Percentiles rank a stretch among this genome's conserved stretches.
Evolutionary conservation across 345 rosid genomes (phyloP).

Genomic region (Hevea brasiliensis): DNA sequence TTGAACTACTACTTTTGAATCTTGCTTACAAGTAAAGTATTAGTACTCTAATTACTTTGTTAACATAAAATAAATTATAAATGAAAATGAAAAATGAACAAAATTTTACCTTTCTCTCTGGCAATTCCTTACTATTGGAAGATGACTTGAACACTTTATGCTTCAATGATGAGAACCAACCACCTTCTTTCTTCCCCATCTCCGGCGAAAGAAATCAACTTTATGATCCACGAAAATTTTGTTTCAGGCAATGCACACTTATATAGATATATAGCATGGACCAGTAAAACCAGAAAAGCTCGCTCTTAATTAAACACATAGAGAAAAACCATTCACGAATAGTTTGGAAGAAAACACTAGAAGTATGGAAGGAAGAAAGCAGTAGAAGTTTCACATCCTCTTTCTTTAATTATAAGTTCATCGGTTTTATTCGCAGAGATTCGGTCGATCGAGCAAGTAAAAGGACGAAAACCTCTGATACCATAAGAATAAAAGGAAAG

Average conservation of each 20-base stretch:
- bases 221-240: background rate
- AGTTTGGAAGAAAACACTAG: background rate
- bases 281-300: no score
- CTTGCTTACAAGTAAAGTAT: conserved; percentile 16
- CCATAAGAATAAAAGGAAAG: no score
- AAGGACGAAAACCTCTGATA: background rate
- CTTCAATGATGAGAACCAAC: conserved; percentile 93
- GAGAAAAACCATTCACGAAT: background rate
- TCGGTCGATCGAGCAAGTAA: background rate
- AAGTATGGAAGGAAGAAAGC: no score
- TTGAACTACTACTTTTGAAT: background rate
- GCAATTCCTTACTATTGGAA: conserved; percentile 37
- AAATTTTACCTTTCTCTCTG: conserved; percentile 55
- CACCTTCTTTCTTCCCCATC: conserved; percentile 87
- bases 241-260: background rate
- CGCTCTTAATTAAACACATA: no score
- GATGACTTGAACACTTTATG: conserved; percentile 84
- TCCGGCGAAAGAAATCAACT: conserved; percentile 28
- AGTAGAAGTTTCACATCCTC: conserved; percentile 11
- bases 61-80: background rate
- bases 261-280: no score
- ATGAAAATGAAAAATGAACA: background rate
- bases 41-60: background rate
- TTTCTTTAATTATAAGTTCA: conserved; percentile 21
- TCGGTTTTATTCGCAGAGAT: background rate